Conservation (phyloP, 306 rosid genomes). For the Ceratonia siliqua region DNA sequence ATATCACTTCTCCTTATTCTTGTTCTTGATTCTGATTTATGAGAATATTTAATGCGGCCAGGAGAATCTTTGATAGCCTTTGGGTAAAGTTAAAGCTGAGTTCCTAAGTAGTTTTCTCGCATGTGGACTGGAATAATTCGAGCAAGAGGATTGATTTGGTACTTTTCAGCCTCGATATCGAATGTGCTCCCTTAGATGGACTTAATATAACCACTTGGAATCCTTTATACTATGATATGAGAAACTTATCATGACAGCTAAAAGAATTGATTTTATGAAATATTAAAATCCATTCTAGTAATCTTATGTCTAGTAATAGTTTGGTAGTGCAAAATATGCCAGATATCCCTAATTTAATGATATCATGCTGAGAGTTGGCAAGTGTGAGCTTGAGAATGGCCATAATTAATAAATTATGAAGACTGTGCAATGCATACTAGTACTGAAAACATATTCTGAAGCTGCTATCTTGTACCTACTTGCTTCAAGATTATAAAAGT, state of each 20-base stretch:
- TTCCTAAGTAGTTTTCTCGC: constrained; percentile 56
- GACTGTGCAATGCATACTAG: too few species aligned
- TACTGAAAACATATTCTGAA: not conserved
- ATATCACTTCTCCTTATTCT: constrained; percentile 39
- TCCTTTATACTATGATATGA: constrained; percentile 20
- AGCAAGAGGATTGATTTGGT: constrained; percentile 40
- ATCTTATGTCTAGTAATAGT: not conserved
- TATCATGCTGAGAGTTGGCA: not conserved
- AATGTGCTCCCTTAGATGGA: constrained; percentile 43
- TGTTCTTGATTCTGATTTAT: constrained; percentile 61
- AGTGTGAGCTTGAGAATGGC: not conserved
- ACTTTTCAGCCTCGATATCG: constrained; percentile 11
- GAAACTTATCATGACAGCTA: constrained; percentile 32
- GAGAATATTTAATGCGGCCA: constrained; percentile 55
- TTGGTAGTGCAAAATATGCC: not conserved
- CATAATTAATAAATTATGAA: too few species aligned
- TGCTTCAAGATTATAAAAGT: not conserved
- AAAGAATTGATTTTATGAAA: not conserved
- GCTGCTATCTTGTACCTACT: not conserved
- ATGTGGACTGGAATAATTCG: constrained; percentile 53
- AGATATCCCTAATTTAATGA: constrained; percentile 4
- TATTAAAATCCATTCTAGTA: not conserved
- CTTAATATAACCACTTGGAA: constrained; percentile 40
- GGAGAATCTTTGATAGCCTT: constrained; percentile 49
- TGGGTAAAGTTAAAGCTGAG: constrained; percentile 55